phyloP scores from a whole-genome alignment of 352 stramenopile genomes.

The Phytophthora aleatoria region DNA sequence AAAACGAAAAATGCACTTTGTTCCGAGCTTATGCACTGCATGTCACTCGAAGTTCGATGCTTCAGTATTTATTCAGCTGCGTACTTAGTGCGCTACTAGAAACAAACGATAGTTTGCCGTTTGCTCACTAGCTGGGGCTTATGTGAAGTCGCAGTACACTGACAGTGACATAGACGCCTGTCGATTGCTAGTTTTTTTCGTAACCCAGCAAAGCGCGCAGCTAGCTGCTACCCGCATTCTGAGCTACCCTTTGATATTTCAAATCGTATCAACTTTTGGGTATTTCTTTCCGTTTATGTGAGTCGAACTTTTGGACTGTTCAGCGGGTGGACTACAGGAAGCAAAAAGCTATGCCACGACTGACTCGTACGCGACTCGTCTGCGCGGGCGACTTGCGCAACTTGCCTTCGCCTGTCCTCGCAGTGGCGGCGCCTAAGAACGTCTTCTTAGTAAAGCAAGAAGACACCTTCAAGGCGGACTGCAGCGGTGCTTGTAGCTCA shows the following conservation, averaged over 20 bases:
- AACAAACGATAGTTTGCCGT: too few species aligned
- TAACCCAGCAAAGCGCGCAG: too few species aligned
- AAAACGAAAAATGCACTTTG: too few species aligned
- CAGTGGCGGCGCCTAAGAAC: conserved; percentile 3
- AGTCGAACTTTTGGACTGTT: conserved; percentile 17
- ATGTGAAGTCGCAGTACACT: too few species aligned
- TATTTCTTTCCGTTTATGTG: not conserved
- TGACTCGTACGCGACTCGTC: conserved; percentile 17
- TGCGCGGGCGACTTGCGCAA: conserved; percentile 12
- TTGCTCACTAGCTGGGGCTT: too few species aligned
- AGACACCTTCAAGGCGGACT: not conserved
- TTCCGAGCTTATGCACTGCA: too few species aligned
- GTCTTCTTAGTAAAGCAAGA: not conserved
- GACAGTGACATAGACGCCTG: too few species aligned
- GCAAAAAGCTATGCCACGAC: conserved; percentile 6
- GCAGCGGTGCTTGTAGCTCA: conserved; percentile 8
- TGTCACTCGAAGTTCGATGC: too few species aligned
- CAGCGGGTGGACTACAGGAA: conserved; percentile 5
- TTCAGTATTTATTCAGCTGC: too few species aligned
- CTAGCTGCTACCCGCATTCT: too few species aligned
- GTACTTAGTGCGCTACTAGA: too few species aligned
- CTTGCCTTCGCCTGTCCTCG: conserved; percentile 20
- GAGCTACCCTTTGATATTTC: not conserved
- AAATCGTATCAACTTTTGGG: conserved; percentile 6
- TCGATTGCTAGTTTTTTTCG: too few species aligned